Evolutionary conservation across 2,329 filamentous ascomycete species (phyloP).

Genomic region (Colletotrichum navitas): DNA sequence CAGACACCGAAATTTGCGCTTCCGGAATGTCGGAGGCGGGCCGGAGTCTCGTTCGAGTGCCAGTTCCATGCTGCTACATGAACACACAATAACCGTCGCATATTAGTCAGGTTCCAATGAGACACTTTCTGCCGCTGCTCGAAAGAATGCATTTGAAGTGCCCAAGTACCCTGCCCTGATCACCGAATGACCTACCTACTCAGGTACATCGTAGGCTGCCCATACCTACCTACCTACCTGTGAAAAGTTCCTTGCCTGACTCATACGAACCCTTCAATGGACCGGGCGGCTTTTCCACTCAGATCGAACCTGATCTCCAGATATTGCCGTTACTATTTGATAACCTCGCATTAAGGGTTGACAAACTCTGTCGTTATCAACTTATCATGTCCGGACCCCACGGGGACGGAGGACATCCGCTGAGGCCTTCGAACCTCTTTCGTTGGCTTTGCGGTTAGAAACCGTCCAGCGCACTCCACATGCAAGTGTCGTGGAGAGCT

Average conservation of each 20-base stretch:
- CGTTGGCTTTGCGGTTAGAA: background rate
- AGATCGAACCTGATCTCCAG: background rate
- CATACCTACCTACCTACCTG: constrained; percentile 17
- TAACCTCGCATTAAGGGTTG: background rate
- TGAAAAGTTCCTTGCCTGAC: constrained; percentile 26
- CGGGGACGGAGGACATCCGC: constrained; percentile 5
- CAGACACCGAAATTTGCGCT: constrained; percentile 38
- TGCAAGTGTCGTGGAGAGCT: constrained; percentile 6
- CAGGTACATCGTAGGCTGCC: constrained; percentile 6
- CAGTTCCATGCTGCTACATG: constrained; percentile 14
- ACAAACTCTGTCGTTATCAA: background rate
- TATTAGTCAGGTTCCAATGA: background rate
- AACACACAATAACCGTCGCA: constrained; percentile 3
- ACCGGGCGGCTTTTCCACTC: constrained; percentile 1
- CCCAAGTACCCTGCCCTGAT: too few relatives aligned
- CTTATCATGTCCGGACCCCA: background rate
- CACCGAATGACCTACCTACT: constrained; percentile 5
- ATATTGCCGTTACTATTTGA: background rate
- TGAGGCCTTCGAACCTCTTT: constrained; percentile 15
- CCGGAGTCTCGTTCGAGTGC: constrained; percentile 31
- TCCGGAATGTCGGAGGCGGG: constrained; percentile 40
- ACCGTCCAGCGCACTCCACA: constrained; percentile 11
- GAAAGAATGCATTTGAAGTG: background rate
- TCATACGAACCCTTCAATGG: constrained; percentile 24
- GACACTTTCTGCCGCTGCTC: background rate